Percentiles rank a stretch among this genome's conserved stretches.
Conservation (phyloP, 2,329 filamentous ascomycete genomes). For the Juglanconis oblonga region DNA sequence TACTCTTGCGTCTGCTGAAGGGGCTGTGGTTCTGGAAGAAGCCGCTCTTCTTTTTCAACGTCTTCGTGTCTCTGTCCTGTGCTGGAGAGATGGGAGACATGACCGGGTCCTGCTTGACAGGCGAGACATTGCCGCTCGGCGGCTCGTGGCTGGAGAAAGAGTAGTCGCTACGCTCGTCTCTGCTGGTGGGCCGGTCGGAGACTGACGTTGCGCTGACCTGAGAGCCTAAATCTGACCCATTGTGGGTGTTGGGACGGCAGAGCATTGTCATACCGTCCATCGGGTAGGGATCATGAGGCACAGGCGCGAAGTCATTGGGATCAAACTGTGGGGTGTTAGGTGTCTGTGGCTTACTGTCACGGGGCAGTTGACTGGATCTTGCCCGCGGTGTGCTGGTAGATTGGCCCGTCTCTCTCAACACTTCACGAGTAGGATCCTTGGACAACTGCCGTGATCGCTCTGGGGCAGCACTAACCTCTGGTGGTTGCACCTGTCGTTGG, state of each 20-base stretch:
- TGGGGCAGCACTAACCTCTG: conserved; percentile 12
- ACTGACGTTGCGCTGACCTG: conserved; percentile 39
- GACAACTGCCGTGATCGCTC: conserved; percentile 19
- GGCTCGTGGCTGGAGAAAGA: conserved; percentile 86
- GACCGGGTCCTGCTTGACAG: conserved; percentile 59
- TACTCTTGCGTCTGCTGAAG: conserved; percentile 82
- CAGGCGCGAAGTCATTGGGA: conserved; percentile 58
- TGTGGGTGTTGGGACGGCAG: conserved; percentile 66
- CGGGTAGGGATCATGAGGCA: conserved; percentile 92
- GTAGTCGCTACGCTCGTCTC: conserved; percentile 87
- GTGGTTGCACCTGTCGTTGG: conserved; percentile 10
- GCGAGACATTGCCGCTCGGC: conserved; percentile 69
- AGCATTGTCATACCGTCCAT: conserved; percentile 97
- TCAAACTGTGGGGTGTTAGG: conserved; percentile 40
- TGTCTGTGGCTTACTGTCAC: conserved; percentile 19
- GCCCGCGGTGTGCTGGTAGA: conserved; percentile 22
- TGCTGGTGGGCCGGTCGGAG: conserved; percentile 73
- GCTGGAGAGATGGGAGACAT: conserved; percentile 31
- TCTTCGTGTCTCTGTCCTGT: conserved; percentile 59
- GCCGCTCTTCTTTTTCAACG: conserved; percentile 70
- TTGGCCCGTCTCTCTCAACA: conserved; percentile 4
- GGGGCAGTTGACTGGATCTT: conserved; percentile 8
- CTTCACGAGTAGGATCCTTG: conserved; percentile 20
- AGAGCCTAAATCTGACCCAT: conserved; percentile 60
- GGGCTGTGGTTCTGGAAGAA: conserved; percentile 94